These are phyloP conservation scores for Acorus gramineus DNA, from an alignment of 106 monocot species.

Conservation along the genomic window DNA sequence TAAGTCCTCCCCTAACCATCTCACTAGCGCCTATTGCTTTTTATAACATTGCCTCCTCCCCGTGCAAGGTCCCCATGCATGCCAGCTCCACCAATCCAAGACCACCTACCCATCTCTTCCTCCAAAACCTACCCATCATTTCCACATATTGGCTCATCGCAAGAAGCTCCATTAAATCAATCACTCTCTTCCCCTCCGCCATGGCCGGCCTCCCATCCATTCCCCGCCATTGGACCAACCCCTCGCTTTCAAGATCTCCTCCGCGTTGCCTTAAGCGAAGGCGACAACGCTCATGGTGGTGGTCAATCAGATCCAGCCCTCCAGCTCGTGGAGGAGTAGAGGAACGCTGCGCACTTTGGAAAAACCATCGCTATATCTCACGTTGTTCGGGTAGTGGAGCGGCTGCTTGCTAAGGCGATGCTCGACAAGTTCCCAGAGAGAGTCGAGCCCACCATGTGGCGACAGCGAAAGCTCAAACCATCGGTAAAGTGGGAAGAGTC, in stretches of 20 bases:
- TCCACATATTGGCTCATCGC: too few species aligned
- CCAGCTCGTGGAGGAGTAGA: conserved; percentile 17
- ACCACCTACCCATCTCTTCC: too few species aligned
- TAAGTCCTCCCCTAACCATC: too few species aligned
- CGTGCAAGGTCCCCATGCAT: too few species aligned
- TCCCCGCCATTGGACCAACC: too few species aligned
- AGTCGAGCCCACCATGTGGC: conserved; percentile 1
- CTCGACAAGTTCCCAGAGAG: not conserved
- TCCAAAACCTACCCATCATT: too few species aligned
- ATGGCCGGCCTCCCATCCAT: too few species aligned
- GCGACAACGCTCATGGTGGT: conserved; percentile 1
- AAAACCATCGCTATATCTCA: not conserved
- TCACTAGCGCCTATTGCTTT: too few species aligned
- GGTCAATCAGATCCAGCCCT: conserved; percentile 10
- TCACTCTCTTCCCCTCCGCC: too few species aligned
- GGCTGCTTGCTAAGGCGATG: conserved; percentile 10
- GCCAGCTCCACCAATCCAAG: too few species aligned
- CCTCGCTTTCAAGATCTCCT: conserved; percentile 3
- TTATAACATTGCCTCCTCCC: too few species aligned
- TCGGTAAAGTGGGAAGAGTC: not conserved
- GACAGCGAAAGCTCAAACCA: not conserved
- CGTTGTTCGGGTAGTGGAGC: conserved; percentile 8
- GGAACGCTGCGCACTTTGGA: conserved; percentile 13
- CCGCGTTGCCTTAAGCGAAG: not conserved
- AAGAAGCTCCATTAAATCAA: too few species aligned